Conservation (phyloP, 2,329 filamentous ascomycete species). For the Hypoxylon sp. region DNA sequence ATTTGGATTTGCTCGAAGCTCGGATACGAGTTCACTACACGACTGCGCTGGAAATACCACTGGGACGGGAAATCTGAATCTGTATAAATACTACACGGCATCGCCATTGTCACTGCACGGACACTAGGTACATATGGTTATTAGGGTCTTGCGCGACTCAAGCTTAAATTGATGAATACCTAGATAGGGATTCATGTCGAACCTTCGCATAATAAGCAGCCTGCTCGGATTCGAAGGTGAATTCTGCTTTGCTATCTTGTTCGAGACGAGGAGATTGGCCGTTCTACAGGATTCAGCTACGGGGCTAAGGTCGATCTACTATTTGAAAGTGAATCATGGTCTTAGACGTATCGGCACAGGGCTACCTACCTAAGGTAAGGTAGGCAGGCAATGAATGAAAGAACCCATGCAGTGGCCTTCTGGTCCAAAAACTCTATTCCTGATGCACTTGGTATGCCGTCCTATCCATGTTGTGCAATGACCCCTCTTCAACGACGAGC, state of each 20-base stretch:
- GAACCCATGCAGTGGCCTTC: background rate
- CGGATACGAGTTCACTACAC: background rate
- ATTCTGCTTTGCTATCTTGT: background rate
- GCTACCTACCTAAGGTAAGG: too few relatives aligned
- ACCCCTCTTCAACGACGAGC: background rate
- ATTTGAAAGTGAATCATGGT: background rate
- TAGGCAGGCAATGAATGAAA: background rate
- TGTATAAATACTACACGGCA: conserved; percentile 5
- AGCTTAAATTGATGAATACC: conserved; percentile 10
- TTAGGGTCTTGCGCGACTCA: background rate
- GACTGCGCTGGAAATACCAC: conserved; percentile 27
- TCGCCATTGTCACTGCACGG: background rate
- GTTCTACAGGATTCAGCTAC: background rate
- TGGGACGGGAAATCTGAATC: conserved; percentile 3
- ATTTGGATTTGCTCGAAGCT: conserved; percentile 15
- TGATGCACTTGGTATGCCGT: background rate
- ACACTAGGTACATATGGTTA: conserved; percentile 22
- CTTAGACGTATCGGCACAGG: background rate
- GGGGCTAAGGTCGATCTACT: background rate
- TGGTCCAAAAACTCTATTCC: background rate
- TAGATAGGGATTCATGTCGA: background rate
- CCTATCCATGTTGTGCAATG: background rate
- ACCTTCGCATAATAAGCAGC: background rate
- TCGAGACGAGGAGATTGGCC: background rate
- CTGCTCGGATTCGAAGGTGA: conserved; percentile 5